phyloP scores from a whole-genome alignment of 2,329 filamentous ascomycete species.

The Alternaria brassicae region DNA sequence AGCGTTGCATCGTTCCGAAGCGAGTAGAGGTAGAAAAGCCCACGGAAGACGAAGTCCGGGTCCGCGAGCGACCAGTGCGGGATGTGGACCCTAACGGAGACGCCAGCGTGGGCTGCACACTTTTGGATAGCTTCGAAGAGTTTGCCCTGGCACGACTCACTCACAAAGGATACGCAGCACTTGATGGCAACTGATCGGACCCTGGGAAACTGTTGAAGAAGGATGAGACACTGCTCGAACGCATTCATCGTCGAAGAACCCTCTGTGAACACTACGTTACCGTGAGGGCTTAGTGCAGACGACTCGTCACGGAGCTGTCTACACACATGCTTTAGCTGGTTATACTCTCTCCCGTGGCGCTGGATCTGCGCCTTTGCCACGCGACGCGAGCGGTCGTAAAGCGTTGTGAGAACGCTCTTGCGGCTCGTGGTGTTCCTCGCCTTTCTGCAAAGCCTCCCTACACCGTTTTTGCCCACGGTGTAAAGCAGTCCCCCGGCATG shows the following conservation, averaged over 20 bases:
- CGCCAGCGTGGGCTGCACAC: background rate
- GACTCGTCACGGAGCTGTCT: constrained; percentile 1
- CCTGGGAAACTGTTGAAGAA: background rate
- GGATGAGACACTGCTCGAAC: background rate
- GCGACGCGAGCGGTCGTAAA: background rate
- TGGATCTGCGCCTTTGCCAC: background rate
- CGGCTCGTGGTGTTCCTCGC: background rate
- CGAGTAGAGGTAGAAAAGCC: background rate
- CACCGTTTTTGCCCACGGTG: background rate
- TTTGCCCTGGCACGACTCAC: background rate
- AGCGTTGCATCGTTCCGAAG: background rate
- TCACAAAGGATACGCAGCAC: background rate
- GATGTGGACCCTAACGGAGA: constrained; percentile 5
- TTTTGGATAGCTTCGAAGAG: background rate
- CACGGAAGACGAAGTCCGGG: constrained; percentile 1
- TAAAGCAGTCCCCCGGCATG: background rate
- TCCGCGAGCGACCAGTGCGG: constrained; percentile 1
- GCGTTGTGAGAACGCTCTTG: background rate
- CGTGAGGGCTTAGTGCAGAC: background rate
- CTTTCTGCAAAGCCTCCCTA: background rate
- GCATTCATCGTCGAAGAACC: background rate
- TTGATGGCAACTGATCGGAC: background rate
- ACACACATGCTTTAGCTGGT: background rate
- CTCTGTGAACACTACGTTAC: background rate
- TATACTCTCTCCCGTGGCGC: background rate